Evolutionary conservation across 108 stramenopile genomes (phyloP), one percentile per base, ranked within the genome.

Genomic region (Conticribra weissflogii): DNA sequence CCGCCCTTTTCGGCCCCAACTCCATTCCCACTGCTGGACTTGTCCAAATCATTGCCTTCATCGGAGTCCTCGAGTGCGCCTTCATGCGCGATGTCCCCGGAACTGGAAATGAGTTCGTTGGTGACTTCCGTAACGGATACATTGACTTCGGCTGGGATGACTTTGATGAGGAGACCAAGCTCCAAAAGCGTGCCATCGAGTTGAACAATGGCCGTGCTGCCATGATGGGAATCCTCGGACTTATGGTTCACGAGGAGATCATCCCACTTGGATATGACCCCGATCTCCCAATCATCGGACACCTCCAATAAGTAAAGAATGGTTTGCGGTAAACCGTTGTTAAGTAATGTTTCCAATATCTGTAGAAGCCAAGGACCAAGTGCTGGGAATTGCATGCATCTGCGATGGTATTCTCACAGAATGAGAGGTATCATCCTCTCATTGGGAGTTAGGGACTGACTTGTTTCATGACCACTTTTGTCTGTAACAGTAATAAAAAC

Each of bases 181-280:
- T 84, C 47, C 68, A 76, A 59, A 96, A 96, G 90, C 86, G 89
- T 62, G 85, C 86, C 59, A 90, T 95, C 76, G 95, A 96, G 79
- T 76, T 96, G 46, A 96, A 96, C 90, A 92, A 96, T 74, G 95
- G 95, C 31, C 88, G 95, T 62, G 92, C 92, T 29, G 94, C 94
- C 32, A 84, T 85, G 66, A 77, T 86, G 76, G 85, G 85, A 52
- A 86, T 83, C 53, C 79, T 86, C 46, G 85, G 83, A 79, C 81
- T 82, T 68, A 83, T 86, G 86, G 83, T 86, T 32, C 83, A 82
- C 70, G 86, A 80, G 48, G 59, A 73, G 56, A 78, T 82, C 68
- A 62, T 78, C 59, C 66, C 57, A 27, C 71, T 76, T 24, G 84
- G 84, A 85, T 78, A 74, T 36, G 82, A 83, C 51, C 59, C 72